A percentile compares a stretch with the other conserved stretches of the same genome.
Evolutionary conservation across 2,329 filamentous ascomycete genomes (phyloP).

Genomic region (Aspergillus novoparasiticus): DNA sequence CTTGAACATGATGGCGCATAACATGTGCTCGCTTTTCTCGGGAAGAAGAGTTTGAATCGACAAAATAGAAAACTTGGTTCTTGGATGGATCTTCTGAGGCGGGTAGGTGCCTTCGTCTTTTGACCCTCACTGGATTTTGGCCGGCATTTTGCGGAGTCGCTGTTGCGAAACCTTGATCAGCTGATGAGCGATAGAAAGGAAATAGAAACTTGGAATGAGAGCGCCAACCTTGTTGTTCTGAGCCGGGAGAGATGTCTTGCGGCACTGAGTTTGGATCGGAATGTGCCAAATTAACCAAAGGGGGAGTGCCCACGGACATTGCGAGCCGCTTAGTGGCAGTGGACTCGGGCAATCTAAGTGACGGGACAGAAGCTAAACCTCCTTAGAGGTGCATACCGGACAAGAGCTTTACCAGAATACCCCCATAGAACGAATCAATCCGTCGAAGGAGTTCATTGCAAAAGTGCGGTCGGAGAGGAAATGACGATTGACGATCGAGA

Average conservation of each 20-base stretch:
- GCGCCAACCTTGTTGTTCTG: constrained; percentile 22
- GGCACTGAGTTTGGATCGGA: constrained; percentile 11
- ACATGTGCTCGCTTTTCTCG: constrained; percentile 48
- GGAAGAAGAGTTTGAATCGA: constrained; percentile 43
- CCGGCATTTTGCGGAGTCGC: constrained; percentile 21
- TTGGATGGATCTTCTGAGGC: constrained; percentile 25
- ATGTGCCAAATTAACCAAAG: constrained; percentile 19
- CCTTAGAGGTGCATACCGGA: constrained; percentile 20
- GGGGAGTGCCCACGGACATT: constrained; percentile 23
- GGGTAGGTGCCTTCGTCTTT: constrained; percentile 31
- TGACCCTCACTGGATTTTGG: constrained; percentile 21
- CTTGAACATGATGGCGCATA: constrained; percentile 48
- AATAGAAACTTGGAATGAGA: constrained; percentile 1
- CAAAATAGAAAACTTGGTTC: constrained; percentile 44
- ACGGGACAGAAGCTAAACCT: constrained; percentile 7
- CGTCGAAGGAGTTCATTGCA: constrained; percentile 13
- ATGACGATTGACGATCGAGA: constrained; percentile 1
- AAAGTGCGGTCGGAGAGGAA: background rate
- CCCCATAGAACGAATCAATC: constrained; percentile 10
- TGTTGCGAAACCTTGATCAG: constrained; percentile 18
- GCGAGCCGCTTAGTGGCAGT: constrained; percentile 5
- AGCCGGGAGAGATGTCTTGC: constrained; percentile 13
- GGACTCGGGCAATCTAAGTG: constrained; percentile 10
- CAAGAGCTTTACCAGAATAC: constrained; percentile 10
- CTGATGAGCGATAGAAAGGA: background rate